A percentile compares a stretch with the other conserved stretches of the same genome.
Conservation (phyloP, 192 early-diverging fungal species). For the Lobosporangium transversale region DNA sequence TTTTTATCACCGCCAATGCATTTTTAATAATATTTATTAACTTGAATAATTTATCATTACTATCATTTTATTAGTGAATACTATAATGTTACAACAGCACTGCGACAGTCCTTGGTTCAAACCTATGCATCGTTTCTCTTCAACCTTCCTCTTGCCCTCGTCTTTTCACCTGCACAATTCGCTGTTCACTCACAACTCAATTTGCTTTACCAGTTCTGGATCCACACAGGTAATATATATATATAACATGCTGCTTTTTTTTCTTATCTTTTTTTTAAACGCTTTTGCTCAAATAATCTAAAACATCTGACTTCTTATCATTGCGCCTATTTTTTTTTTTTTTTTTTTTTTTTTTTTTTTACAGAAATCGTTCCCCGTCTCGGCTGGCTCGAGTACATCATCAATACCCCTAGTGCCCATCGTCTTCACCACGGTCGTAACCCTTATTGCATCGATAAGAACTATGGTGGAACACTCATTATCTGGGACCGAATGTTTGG, state of each 20-base stretch:
- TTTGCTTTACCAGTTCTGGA: constrained; percentile 63
- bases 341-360: constrained; percentile 31
- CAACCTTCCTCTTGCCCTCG: constrained; percentile 61
- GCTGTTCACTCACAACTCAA: constrained; percentile 65
- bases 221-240: constrained; percentile 51
- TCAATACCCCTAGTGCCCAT: constrained; percentile 71
- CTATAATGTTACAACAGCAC: constrained; percentile 67
- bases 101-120: constrained; percentile 64
- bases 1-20: background rate
- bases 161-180: constrained; percentile 64
- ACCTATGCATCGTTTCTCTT: constrained; percentile 63
- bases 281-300: no score
- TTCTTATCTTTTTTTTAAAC: no score
- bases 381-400: constrained; percentile 67
- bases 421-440: constrained; percentile 71
- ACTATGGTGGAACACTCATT: constrained; percentile 69
- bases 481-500: constrained; percentile 74
- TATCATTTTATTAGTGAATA: constrained; percentile 48
- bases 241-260: no score
- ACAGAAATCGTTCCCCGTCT: constrained; percentile 61
- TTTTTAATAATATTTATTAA: no score
- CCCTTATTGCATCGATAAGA: constrained; percentile 73
- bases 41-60: background rate
- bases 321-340: background rate
- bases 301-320: no score